Base-by-base conservation (phyloP, 306 rosid genomes). In the Argentina anserina region DNA sequence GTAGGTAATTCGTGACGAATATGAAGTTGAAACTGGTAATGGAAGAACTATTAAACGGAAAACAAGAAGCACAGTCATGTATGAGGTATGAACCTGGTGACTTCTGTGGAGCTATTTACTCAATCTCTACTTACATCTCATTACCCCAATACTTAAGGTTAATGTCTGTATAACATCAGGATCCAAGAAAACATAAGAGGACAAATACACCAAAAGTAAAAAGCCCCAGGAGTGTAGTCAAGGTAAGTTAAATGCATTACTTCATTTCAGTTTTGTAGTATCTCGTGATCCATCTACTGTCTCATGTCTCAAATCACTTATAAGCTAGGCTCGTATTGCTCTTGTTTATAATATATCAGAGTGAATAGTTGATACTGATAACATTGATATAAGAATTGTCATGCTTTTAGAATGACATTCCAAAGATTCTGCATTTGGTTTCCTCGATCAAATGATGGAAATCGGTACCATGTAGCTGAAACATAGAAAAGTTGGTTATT, bases 61-160 rank as follows among this genome's bases (percentile, higher is more conserved):
- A 88, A 89, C 98, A 79, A 89, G 86, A 85, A 89, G 97, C 80
- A 94, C 97, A 63, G 97, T 94, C 72, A 79, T 94, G 92, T 91
- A 89, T 78, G 95, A 91, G 93, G 99, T 85, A 82, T 71, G 88
- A 66, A 68, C 70, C 72, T 71, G 20, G 61, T 73, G 67, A 43
- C 70, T 82, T 79, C 65, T 46, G 18, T 29, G 60, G 74, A 72
- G 39, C 52, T 12, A 52, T 41, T 15, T 74, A 1, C 36, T 60
- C 26, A 31, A 63, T 39, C 36, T 25, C 20, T 2, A 3, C 23
- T 43, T 21, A 18, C 36, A 65, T 72, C 59, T 73, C 65, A 62
- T 70, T 71, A 71, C 58, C 58, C 69, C 8, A 25, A 34, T 72
- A 76, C 78, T 82, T 67, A 81, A 74, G 73, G 26, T 46, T 73